Conservation (phyloP, 495 filamentous ascomycete genomes). For the Penicillium herquei region DNA sequence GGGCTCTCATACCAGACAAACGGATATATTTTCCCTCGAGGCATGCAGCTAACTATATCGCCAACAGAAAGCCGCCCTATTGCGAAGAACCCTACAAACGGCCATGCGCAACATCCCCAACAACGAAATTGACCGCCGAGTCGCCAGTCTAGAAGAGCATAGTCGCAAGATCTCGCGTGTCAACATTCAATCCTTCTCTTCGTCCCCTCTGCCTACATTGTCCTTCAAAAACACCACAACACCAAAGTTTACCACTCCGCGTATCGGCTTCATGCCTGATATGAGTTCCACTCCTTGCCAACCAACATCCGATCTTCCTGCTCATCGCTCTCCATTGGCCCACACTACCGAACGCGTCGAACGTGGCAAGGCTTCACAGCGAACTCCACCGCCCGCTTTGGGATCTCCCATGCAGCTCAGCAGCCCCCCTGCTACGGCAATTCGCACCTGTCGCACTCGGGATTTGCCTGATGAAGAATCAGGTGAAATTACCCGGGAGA, state of each 20-base stretch:
- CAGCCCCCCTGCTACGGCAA: conserved; percentile 33
- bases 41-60: conserved; percentile 2
- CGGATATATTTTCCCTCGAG: neutral
- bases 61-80: conserved; percentile 44
- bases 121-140: conserved; percentile 44
- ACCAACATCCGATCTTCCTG: conserved; percentile 25
- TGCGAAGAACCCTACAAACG: conserved; percentile 41
- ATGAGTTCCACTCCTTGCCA: conserved; percentile 20
- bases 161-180: conserved; percentile 36
- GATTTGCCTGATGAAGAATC: conserved; percentile 11
- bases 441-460: conserved; percentile 13
- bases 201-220: conserved; percentile 10
- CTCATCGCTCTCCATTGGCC: conserved; percentile 5
- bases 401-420: conserved; percentile 41
- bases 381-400: conserved; percentile 17
- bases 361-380: conserved; percentile 27
- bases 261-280: conserved; percentile 20
- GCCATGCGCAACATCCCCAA: conserved; percentile 44
- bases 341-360: conserved; percentile 19
- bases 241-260: conserved; percentile 23
- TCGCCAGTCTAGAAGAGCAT: conserved; percentile 45
- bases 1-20: neutral
- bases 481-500: conserved; percentile 11
- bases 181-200: conserved; percentile 27
- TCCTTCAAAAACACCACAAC: conserved; percentile 21